Evolutionary conservation across 1,139 yeast species (phyloP).

Genomic region (Taphrina betulina): DNA sequence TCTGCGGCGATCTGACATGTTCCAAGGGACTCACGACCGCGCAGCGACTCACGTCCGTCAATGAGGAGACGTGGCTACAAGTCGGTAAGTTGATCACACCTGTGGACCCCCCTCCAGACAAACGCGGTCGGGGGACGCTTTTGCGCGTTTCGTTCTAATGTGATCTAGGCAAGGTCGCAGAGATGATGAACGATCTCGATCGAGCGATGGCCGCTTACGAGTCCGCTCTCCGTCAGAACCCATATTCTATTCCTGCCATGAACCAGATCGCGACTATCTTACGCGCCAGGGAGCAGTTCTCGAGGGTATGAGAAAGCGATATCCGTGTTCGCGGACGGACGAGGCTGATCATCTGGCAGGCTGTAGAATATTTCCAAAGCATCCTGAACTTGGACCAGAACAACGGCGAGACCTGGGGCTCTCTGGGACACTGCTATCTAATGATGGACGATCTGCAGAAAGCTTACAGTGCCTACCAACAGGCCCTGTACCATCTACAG

Average conservation of each 20-base stretch:
- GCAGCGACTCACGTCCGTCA: conserved; percentile 51
- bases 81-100: conserved; percentile 47
- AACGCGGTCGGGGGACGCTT: neutral
- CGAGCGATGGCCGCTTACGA: conserved; percentile 88
- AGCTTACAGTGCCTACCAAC: conserved; percentile 94
- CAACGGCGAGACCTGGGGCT: conserved; percentile 96
- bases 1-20: neutral
- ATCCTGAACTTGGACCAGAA: conserved; percentile 79
- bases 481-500: conserved; percentile 84
- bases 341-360: conserved; percentile 53
- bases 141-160: neutral
- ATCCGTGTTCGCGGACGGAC: neutral
- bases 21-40: conserved; percentile 49
- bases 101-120: neutral
- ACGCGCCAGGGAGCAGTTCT: conserved; percentile 83
- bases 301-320: conserved; percentile 9
- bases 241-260: conserved; percentile 79
- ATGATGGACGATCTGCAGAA: conserved; percentile 95
- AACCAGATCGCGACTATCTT: conserved; percentile 85
- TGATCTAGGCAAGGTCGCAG: conserved; percentile 81
- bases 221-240: conserved; percentile 81
- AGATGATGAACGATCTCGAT: conserved; percentile 81
- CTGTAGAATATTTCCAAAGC: conserved; percentile 88
- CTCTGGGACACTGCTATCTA: conserved; percentile 91
- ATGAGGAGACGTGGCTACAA: conserved; percentile 90